A percentile compares a stretch with the other conserved stretches of the same genome.
These are phyloP conservation scores for Plasmodium inui DNA, from an alignment of 169 alveolate species.

Conservation along the genomic window DNA sequence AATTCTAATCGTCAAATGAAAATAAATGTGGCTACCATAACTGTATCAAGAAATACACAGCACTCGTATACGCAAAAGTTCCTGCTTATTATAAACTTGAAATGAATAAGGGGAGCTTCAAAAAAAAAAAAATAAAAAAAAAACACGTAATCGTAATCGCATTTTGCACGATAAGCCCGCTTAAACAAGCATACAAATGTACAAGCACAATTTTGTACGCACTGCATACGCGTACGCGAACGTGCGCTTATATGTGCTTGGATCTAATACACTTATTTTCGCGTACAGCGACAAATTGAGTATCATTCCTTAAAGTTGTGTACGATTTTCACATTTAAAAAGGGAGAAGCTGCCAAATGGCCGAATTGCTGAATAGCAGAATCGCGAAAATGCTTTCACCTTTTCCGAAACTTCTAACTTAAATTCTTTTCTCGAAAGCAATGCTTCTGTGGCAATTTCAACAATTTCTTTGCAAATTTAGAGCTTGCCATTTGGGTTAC, in stretches of 20 bases:
- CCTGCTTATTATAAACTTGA: not conserved
- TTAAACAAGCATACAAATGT: not conserved
- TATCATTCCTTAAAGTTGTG: not conserved
- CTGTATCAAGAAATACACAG: not conserved
- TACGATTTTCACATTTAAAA: slow-evolving; percentile 2
- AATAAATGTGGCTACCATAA: not conserved
- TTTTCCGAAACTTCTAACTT: not conserved
- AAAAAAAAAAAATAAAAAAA: not conserved
- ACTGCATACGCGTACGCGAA: not conserved
- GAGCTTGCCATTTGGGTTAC: not conserved
- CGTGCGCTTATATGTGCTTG: not conserved
- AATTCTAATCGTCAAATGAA: not conserved
- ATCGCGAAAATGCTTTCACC: not conserved
- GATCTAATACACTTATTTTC: not conserved
- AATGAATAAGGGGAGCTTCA: not conserved
- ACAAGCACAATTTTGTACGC: not conserved
- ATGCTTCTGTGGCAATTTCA: not conserved
- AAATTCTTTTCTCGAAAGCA: not conserved
- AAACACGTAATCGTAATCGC: not conserved
- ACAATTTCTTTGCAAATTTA: not conserved
- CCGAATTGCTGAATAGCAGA: not conserved
- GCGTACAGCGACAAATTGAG: not conserved
- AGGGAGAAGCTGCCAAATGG: not conserved
- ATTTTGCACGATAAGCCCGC: not conserved
- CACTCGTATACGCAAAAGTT: not conserved